Percentiles rank a stretch among this genome's conserved stretches.
Evolutionary conservation across 2,329 filamentous ascomycete genomes (phyloP).

Genomic region (Aspergillus luchuensis): DNA sequence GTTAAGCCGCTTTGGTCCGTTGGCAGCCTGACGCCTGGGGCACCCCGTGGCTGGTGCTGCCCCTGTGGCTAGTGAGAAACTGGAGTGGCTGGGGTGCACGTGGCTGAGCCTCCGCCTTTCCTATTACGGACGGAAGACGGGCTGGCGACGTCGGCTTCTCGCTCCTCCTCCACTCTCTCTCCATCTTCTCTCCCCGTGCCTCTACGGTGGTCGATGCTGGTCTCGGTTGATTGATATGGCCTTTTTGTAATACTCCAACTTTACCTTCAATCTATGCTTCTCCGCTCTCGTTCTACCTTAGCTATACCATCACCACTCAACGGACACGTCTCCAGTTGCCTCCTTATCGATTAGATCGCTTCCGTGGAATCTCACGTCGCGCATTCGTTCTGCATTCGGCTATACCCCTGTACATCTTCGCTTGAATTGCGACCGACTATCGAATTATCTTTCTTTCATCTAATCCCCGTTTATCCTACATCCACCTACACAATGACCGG

Average conservation of each 20-base stretch:
- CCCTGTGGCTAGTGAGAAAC: slow-evolving; percentile 15
- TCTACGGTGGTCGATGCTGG: not conserved
- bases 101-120: slow-evolving; percentile 23
- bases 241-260: not conserved
- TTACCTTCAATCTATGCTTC: not conserved
- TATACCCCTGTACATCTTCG: not conserved
- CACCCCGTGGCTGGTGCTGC: slow-evolving; percentile 18
- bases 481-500: slow-evolving; percentile 50
- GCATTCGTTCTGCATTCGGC: slow-evolving; percentile 4
- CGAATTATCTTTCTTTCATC: not conserved
- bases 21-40: not conserved
- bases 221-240: slow-evolving; percentile 3
- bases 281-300: slow-evolving; percentile 1
- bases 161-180: not conserved
- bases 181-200: not conserved
- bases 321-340: slow-evolving; percentile 29
- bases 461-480: not conserved
- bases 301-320: slow-evolving; percentile 11
- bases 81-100: slow-evolving; percentile 24
- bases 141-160: slow-evolving; percentile 17
- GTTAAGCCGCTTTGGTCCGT: not conserved
- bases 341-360: slow-evolving; percentile 39
- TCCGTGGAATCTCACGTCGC: slow-evolving; percentile 8
- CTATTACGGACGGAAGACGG: slow-evolving; percentile 16
- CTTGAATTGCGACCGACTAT: not conserved